phyloP scores from a whole-genome alignment of 306 rosid species.

The Corylus avellana region DNA sequence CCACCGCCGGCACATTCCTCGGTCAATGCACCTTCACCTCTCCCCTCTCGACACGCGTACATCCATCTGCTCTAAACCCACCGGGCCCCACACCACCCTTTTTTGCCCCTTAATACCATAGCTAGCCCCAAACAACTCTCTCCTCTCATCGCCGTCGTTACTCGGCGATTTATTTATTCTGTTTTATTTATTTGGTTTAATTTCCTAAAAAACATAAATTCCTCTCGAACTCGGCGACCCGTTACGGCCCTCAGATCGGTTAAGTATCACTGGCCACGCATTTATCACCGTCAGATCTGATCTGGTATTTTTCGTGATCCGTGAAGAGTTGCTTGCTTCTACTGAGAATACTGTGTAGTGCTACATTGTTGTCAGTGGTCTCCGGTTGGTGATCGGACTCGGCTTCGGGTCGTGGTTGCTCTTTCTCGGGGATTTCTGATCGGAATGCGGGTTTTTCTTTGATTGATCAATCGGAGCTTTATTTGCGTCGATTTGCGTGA shows the following conservation, averaged over 20 bases:
- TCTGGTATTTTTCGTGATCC: too few relatives aligned
- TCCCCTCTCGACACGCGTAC: constrained; percentile 17
- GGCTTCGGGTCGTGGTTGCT: background rate
- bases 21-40: constrained; percentile 12
- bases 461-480: background rate
- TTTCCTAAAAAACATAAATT: background rate
- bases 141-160: constrained; percentile 37
- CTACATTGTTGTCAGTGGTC: background rate
- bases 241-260: constrained; percentile 20
- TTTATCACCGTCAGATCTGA: constrained; percentile 24
- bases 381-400: background rate
- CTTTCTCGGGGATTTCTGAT: constrained; percentile 37
- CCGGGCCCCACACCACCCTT: constrained; percentile 19
- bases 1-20: constrained; percentile 16
- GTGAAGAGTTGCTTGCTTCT: background rate
- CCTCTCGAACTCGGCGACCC: background rate
- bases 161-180: constrained; percentile 16
- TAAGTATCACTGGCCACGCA: background rate
- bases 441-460: constrained; percentile 27
- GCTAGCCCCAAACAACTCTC: background rate
- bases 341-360: background rate
- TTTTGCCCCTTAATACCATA: background rate
- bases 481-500: background rate
- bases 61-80: background rate
- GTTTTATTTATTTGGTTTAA: background rate